Conservation (phyloP, 768 basidiomycete species). For the Serendipita vermifera region DNA sequence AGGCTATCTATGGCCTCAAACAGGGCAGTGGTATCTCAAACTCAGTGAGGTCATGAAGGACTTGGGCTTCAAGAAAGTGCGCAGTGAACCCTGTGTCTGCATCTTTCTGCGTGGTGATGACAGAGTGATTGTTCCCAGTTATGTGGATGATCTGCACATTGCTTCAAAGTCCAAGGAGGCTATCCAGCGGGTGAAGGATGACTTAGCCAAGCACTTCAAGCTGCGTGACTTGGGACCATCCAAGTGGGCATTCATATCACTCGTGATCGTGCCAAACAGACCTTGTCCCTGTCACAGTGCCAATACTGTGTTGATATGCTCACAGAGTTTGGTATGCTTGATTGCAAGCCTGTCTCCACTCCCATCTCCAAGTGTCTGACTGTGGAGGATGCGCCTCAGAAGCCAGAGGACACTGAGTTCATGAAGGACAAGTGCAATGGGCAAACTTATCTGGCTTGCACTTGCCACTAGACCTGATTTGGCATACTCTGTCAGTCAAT, state of each 20-base stretch:
- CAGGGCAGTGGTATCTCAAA: slow-evolving; percentile 17
- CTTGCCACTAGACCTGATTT: slow-evolving; percentile 13
- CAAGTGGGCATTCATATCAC: slow-evolving; percentile 14
- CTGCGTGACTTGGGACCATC: slow-evolving; percentile 3
- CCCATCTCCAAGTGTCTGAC: slow-evolving; percentile 14
- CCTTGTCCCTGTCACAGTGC: slow-evolving; percentile 14
- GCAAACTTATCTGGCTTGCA: slow-evolving; percentile 10
- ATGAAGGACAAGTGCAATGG: slow-evolving; percentile 18
- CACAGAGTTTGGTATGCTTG: slow-evolving; percentile 10
- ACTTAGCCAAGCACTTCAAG: neutral
- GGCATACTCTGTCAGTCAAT: slow-evolving; percentile 4
- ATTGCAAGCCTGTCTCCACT: slow-evolving; percentile 13
- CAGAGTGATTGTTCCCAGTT: slow-evolving; percentile 11
- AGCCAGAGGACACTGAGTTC: slow-evolving; percentile 11
- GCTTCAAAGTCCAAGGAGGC: slow-evolving; percentile 15
- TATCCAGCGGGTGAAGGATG: slow-evolving; percentile 10
- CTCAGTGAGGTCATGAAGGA: neutral
- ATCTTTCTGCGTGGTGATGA: neutral
- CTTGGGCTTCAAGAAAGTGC: slow-evolving; percentile 14
- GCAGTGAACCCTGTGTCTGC: neutral
- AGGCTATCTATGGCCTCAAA: slow-evolving; percentile 22
- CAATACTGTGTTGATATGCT: slow-evolving; percentile 17
- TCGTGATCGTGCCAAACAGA: slow-evolving; percentile 8
- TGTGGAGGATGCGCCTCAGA: slow-evolving; percentile 7
- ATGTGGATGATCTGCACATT: slow-evolving; percentile 25